Percentiles rank a stretch among this genome's conserved stretches.
Evolutionary conservation across 1,139 yeast genomes (phyloP).

Genomic region (Kluyveromyces sp.): DNA sequence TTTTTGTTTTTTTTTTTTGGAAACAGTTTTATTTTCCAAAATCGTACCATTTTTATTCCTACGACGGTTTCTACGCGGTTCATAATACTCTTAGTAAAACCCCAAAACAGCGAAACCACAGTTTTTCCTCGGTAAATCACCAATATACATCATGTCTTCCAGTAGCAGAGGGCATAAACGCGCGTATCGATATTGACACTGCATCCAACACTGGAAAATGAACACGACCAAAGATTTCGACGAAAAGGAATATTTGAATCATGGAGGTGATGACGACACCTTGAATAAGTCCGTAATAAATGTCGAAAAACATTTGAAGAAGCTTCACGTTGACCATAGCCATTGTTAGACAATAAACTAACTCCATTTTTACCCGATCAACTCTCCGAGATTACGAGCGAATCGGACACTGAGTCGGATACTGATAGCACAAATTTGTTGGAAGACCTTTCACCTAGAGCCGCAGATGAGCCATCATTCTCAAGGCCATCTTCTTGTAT

Average conservation of each 20-base stretch:
- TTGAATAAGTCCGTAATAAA: background rate
- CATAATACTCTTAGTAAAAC: too few relatives aligned
- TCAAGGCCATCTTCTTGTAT: conserved; percentile 75
- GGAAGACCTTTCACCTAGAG: conserved; percentile 2
- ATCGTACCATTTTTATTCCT: too few relatives aligned
- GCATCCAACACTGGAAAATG: background rate
- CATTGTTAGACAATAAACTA: conserved; percentile 1
- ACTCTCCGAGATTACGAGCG: conserved; percentile 25
- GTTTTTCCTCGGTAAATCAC: too few relatives aligned
- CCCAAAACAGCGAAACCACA: too few relatives aligned
- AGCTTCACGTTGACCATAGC: conserved; percentile 4
- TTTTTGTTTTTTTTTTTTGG: too few relatives aligned
- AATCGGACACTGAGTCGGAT: conserved; percentile 3
- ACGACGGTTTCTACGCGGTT: too few relatives aligned
- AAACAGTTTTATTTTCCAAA: too few relatives aligned
- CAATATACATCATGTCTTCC: too few relatives aligned
- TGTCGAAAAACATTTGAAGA: background rate
- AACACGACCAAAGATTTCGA: background rate
- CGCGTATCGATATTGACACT: too few relatives aligned
- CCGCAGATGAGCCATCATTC: conserved; percentile 2
- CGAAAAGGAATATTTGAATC: background rate
- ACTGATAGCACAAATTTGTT: conserved; percentile 1
- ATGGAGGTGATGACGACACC: background rate
- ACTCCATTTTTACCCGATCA: conserved; percentile 1
- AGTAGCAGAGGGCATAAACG: too few relatives aligned